These are phyloP conservation scores for Noccaea caerulescens DNA, from an alignment of 345 rosid species.

Conservation along the genomic window DNA sequence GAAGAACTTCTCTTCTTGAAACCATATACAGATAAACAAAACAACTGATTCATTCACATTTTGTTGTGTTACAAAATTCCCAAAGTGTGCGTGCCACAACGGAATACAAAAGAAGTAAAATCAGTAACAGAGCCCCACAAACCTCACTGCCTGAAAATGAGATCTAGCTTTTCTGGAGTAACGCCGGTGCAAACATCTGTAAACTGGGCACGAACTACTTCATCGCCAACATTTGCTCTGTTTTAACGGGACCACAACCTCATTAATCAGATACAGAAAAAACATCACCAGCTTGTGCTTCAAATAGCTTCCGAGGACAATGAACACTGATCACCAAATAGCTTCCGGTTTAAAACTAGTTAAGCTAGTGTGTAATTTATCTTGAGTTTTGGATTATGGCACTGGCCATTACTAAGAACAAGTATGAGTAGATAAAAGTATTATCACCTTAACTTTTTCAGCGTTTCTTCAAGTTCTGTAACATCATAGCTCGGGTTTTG, in stretches of 20 bases:
- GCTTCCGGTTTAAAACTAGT: too few species aligned
- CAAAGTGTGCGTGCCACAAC: not conserved
- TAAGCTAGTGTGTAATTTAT: too few species aligned
- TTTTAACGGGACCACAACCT: not conserved
- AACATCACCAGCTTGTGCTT: too few species aligned
- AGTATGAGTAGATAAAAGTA: slow-evolving; percentile 7
- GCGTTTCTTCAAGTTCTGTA: slow-evolving; percentile 58
- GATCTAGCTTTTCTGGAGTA: not conserved
- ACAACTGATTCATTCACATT: slow-evolving; percentile 8
- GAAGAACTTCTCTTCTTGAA: not conserved
- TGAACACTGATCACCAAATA: too few species aligned
- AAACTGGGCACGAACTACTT: not conserved
- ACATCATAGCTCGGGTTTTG: slow-evolving; percentile 75
- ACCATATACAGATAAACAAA: not conserved
- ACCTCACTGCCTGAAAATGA: not conserved
- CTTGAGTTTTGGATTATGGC: not conserved
- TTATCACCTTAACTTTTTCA: slow-evolving; percentile 16
- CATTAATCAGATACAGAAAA: not conserved
- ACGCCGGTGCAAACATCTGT: not conserved
- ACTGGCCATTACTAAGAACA: not conserved
- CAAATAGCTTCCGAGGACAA: too few species aligned
- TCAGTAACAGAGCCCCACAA: not conserved
- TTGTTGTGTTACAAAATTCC: not conserved
- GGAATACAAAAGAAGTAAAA: not conserved
- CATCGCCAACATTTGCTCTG: slow-evolving; percentile 4